phyloP scores from a whole-genome alignment of 225 moss, liverwort and hornwort species.

The Straminergon stramineum region DNA sequence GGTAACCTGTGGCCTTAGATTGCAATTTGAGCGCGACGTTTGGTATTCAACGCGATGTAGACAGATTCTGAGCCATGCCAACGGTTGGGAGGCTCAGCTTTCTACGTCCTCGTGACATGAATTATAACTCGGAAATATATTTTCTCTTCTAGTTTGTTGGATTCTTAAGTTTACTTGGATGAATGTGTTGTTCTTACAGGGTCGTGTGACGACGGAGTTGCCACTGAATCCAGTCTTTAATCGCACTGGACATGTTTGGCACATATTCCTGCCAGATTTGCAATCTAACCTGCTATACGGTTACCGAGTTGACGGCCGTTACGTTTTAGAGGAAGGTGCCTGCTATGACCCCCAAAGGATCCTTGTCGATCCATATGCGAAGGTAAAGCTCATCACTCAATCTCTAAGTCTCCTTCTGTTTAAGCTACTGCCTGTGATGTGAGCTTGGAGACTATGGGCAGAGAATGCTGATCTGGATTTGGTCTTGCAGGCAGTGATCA shows the following conservation, averaged over 20 bases:
- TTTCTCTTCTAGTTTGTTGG: background rate
- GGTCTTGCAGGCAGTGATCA: slow-evolving; percentile 72
- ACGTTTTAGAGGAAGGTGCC: slow-evolving; percentile 56
- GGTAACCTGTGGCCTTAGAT: background rate
- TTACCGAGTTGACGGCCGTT: slow-evolving; percentile 63
- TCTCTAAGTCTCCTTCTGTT: background rate
- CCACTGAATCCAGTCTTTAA: slow-evolving; percentile 55
- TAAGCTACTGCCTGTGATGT: background rate
- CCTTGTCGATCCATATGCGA: slow-evolving; percentile 84
- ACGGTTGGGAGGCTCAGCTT: background rate
- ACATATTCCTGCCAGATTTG: slow-evolving; percentile 64
- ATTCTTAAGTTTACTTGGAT: background rate
- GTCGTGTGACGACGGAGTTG: slow-evolving; percentile 50
- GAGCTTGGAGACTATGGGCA: background rate
- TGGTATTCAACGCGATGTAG: background rate
- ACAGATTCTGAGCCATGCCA: background rate
- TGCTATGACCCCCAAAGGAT: slow-evolving; percentile 55
- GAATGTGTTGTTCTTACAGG: slow-evolving; percentile 25
- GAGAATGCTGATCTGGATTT: slow-evolving; percentile 23
- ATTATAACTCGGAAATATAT: background rate
- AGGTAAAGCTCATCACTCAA: slow-evolving; percentile 31
- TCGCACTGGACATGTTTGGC: slow-evolving; percentile 85
- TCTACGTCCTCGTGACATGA: background rate
- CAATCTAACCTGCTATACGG: slow-evolving; percentile 67
- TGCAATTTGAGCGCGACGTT: background rate